These are phyloP conservation scores for Monilinia polystroma DNA, from an alignment of 2,329 filamentous ascomycete species.

Conservation along the genomic window DNA sequence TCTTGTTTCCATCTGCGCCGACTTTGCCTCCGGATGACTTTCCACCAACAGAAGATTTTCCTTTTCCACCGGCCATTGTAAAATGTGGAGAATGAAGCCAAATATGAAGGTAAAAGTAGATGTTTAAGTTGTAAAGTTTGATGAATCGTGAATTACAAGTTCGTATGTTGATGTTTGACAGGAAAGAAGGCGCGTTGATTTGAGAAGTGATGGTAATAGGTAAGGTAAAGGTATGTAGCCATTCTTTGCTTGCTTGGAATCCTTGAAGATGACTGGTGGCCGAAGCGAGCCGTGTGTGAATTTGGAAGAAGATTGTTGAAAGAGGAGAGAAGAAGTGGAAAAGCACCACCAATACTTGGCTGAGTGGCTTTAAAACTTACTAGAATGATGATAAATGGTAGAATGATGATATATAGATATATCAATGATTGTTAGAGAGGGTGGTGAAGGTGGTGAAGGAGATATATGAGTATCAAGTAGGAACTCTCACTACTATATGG, in stretches of 20 bases:
- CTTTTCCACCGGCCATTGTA: constrained; percentile 42
- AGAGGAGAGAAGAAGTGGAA: constrained; percentile 19
- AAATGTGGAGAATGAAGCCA: constrained; percentile 15
- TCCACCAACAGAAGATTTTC: constrained; percentile 42
- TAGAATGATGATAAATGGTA: not conserved
- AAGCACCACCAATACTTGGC: constrained; percentile 19
- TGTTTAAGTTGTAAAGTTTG: constrained; percentile 20
- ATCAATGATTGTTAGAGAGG: not conserved
- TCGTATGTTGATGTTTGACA: constrained; percentile 25
- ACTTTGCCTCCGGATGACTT: constrained; percentile 43
- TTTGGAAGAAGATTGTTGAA: constrained; percentile 10
- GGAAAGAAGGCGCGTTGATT: constrained; percentile 22
- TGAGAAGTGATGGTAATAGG: constrained; percentile 3
- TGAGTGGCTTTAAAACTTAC: constrained; percentile 13
- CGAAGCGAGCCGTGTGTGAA: constrained; percentile 24
- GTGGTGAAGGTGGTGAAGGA: not conserved
- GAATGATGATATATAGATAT: not conserved
- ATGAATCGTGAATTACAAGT: constrained; percentile 17
- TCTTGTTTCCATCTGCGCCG: constrained; percentile 40
- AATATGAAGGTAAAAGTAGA: constrained; percentile 26
- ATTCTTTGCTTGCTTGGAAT: constrained; percentile 22
- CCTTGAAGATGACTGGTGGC: constrained; percentile 21
- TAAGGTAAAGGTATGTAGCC: constrained; percentile 22
- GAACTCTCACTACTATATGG: constrained; percentile 9
- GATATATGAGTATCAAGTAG: constrained; percentile 14